Evolutionary conservation across 2,329 filamentous ascomycete species (phyloP).

Genomic region (Bertia moriformis): DNA sequence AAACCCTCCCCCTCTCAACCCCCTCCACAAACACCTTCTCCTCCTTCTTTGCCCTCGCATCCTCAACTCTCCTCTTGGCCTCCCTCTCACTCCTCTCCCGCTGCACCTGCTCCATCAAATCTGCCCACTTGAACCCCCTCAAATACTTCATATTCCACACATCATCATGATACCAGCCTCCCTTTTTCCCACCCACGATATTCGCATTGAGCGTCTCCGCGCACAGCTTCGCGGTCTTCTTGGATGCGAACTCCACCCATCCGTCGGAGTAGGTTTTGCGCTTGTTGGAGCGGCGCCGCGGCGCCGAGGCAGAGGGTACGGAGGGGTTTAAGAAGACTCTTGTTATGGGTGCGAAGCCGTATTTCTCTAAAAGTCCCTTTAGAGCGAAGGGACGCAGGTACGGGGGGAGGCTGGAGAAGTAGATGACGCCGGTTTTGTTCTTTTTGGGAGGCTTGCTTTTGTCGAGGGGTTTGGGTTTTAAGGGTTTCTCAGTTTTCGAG

Average conservation of each 20-base stretch:
- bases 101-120: slow-evolving; percentile 15
- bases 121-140: slow-evolving; percentile 35
- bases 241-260: slow-evolving; percentile 38
- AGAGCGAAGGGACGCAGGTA: slow-evolving; percentile 42
- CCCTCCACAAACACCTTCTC: slow-evolving; percentile 1
- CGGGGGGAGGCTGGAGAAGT: slow-evolving; percentile 39
- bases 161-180: slow-evolving; percentile 38
- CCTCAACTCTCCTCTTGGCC: slow-evolving; percentile 3
- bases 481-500: slow-evolving; percentile 1
- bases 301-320: slow-evolving; percentile 22
- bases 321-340: slow-evolving; percentile 40
- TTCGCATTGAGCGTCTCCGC: slow-evolving; percentile 36
- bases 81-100: slow-evolving; percentile 8
- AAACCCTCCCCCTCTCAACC: background rate
- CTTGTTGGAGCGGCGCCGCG: slow-evolving; percentile 32
- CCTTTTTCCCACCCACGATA: slow-evolving; percentile 34
- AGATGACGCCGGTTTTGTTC: slow-evolving; percentile 34
- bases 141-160: slow-evolving; percentile 42
- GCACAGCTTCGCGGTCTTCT: slow-evolving; percentile 33
- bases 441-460: slow-evolving; percentile 20
- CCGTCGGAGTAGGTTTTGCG: slow-evolving; percentile 38
- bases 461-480: slow-evolving; percentile 13
- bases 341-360: slow-evolving; percentile 32
- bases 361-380: slow-evolving; percentile 24
- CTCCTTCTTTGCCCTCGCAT: slow-evolving; percentile 5